phyloP scores from a whole-genome alignment of 2,329 filamentous ascomycete species.

The Coleophoma cylindrospora region DNA sequence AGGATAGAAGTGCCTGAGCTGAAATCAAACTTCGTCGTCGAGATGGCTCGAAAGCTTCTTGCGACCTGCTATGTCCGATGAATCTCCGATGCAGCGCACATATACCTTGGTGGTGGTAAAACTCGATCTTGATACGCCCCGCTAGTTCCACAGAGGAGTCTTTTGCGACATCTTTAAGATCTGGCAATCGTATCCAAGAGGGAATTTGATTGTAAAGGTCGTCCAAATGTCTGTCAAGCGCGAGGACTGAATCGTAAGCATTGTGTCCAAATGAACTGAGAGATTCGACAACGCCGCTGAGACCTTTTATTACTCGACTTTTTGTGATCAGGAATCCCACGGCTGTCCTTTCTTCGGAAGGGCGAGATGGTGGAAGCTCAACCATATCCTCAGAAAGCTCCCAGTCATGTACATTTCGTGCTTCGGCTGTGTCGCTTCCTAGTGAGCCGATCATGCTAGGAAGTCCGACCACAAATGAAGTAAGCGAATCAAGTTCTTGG shows the following conservation, averaged over 20 bases:
- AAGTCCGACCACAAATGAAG: slow-evolving; percentile 62
- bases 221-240: slow-evolving; percentile 54
- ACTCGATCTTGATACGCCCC: slow-evolving; percentile 56
- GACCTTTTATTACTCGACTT: slow-evolving; percentile 57
- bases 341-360: slow-evolving; percentile 65
- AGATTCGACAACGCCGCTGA: slow-evolving; percentile 65
- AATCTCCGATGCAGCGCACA: slow-evolving; percentile 15
- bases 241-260: slow-evolving; percentile 57
- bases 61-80: slow-evolving; percentile 7
- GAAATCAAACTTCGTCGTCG: slow-evolving; percentile 21
- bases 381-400: slow-evolving; percentile 65
- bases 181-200: slow-evolving; percentile 68
- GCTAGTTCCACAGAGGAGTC: slow-evolving; percentile 63
- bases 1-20: not conserved
- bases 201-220: slow-evolving; percentile 62
- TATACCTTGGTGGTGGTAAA: slow-evolving; percentile 12
- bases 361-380: slow-evolving; percentile 58
- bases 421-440: slow-evolving; percentile 68
- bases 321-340: slow-evolving; percentile 75
- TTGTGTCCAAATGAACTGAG: slow-evolving; percentile 43
- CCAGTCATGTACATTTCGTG: slow-evolving; percentile 73
- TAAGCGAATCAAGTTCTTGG: slow-evolving; percentile 65
- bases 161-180: slow-evolving; percentile 61
- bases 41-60: slow-evolving; percentile 7
- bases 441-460: slow-evolving; percentile 62